A percentile compares a stretch with the other conserved stretches of the same genome.
Conservation (phyloP, 129 eudicot species). For the Tagetes erecta region DNA sequence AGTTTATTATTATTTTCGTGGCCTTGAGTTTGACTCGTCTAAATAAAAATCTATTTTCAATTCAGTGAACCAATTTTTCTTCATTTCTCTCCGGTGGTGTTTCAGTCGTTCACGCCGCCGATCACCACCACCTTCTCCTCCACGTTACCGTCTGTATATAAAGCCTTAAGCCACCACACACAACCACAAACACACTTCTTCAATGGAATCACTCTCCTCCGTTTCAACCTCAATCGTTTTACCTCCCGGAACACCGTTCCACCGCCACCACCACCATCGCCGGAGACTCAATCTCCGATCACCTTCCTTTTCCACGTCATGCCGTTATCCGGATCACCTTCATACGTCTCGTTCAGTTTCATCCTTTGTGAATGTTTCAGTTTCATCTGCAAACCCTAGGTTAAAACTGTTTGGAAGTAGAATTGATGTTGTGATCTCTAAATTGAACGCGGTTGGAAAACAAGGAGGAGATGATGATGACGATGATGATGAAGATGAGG, state of each 20-base stretch:
- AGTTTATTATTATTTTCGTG: not conserved
- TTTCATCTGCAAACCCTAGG: not conserved
- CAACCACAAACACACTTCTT: not conserved
- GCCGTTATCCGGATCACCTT: constrained; percentile 26
- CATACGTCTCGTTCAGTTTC: constrained; percentile 12
- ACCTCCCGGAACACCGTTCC: constrained; percentile 40
- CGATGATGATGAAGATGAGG: constrained; percentile 57
- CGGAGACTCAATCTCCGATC: constrained; percentile 42
- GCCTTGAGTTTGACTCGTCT: constrained; percentile 13
- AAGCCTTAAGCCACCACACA: not conserved
- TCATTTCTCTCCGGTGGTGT: constrained; percentile 25
- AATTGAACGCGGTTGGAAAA: constrained; percentile 31
- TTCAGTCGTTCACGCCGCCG: constrained; percentile 31
- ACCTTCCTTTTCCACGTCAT: constrained; percentile 24
- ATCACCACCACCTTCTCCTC: constrained; percentile 17
- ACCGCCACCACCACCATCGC: constrained; percentile 47
- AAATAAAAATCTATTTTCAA: constrained; percentile 17
- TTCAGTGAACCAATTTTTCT: constrained; percentile 14
- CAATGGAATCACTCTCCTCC: constrained; percentile 78
- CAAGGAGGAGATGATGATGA: constrained; percentile 20
- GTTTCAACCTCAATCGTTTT: constrained; percentile 73
- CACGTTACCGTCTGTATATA: not conserved
- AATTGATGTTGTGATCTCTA: constrained; percentile 22
- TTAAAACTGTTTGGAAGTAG: not conserved
- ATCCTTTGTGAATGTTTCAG: not conserved